These are phyloP conservation scores for Stagonosporopsis chrysanthemi DNA, from an alignment of 2,329 filamentous ascomycete genomes.

Conservation along the genomic window DNA sequence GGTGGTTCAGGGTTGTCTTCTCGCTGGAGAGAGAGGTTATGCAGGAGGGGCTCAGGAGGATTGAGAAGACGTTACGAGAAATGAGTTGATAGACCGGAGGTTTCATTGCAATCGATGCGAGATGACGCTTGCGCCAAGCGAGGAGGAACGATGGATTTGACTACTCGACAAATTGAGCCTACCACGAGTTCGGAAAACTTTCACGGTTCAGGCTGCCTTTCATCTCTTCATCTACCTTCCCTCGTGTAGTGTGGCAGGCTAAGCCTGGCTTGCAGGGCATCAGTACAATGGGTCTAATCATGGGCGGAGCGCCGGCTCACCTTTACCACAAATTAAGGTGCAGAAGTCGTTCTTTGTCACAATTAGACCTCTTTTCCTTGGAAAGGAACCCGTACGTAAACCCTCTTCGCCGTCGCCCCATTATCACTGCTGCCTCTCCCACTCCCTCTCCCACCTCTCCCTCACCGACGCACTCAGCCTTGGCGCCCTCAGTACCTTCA, in stretches of 20 bases:
- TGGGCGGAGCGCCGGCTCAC: background rate
- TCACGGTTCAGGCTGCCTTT: too few relatives aligned
- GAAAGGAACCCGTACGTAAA: too few relatives aligned
- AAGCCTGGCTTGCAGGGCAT: too few relatives aligned
- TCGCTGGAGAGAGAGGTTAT: slow-evolving; percentile 48
- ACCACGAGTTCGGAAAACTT: too few relatives aligned
- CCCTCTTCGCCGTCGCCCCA: background rate
- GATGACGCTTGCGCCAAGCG: too few relatives aligned
- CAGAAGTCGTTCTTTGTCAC: too few relatives aligned
- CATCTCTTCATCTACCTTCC: too few relatives aligned
- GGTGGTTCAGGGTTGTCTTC: slow-evolving; percentile 55
- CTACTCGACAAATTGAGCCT: too few relatives aligned
- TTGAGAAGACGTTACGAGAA: background rate
- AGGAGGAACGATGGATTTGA: too few relatives aligned
- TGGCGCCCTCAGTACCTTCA: slow-evolving; percentile 9
- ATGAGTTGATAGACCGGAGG: background rate
- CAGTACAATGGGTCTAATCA: background rate
- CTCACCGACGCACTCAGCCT: background rate
- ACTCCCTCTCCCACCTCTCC: slow-evolving; percentile 7
- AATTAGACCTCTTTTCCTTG: too few relatives aligned
- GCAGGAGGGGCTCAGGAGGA: slow-evolving; percentile 41
- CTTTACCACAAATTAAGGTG: background rate
- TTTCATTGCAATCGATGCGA: too few relatives aligned
- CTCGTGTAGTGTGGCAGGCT: too few relatives aligned
- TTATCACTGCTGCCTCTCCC: background rate